Conservation (phyloP, 352 stramenopile species). For the Phytophthora podocarpi region DNA sequence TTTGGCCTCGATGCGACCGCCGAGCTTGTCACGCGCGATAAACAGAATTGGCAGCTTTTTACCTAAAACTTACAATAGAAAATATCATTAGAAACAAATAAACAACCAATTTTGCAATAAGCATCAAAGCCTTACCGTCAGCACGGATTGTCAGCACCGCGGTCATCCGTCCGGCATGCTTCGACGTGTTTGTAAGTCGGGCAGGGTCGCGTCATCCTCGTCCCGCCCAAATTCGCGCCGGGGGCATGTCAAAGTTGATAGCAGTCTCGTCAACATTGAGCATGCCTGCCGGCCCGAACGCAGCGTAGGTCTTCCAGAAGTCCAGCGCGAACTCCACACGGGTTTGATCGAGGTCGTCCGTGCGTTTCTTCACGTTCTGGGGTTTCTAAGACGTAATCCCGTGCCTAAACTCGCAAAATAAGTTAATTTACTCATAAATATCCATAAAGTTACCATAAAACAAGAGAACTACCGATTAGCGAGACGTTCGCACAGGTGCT, state of each 20-base stretch:
- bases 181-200: neutral
- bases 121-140: too few species aligned
- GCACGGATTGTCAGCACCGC: too few species aligned
- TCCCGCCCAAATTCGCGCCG: neutral
- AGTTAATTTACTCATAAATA: too few species aligned
- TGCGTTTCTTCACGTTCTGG: neutral
- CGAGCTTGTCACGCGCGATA: neutral
- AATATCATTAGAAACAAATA: neutral
- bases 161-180: neutral
- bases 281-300: neutral
- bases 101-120: too few species aligned
- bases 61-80: conserved; percentile 1
- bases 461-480: neutral
- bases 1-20: neutral
- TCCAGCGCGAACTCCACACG: neutral
- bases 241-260: conserved; percentile 10
- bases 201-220: neutral
- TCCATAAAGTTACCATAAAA: too few species aligned
- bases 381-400: neutral
- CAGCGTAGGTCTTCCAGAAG: neutral
- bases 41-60: conserved; percentile 2
- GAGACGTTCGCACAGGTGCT: neutral
- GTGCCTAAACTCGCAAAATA: neutral
- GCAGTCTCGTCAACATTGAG: conserved; percentile 4
- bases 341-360: neutral